Base-by-base conservation (phyloP, 495 filamentous ascomycete species). In the Penicillium taxi region DNA sequence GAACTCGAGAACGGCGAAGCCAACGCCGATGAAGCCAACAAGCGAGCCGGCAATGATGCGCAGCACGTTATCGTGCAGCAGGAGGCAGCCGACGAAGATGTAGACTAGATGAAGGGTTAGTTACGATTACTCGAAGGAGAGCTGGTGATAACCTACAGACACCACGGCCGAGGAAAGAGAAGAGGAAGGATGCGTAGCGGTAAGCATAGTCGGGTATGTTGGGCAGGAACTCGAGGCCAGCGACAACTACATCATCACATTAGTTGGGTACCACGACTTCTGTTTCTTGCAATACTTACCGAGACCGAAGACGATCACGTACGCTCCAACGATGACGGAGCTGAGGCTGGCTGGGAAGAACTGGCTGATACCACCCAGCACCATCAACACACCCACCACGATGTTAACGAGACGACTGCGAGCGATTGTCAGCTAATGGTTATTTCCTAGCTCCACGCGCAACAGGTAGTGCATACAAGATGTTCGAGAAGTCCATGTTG, bases 181-280 rank as follows among this genome's bases (percentile, higher is more conserved):
- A 96, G 55, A 96, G 79, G 77, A 99, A 99, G 16, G 83, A 88
- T 12, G 89, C 91, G 73, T 96, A 96, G 58, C 84, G 78, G 41
- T 86, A 81, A 24, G 94, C 72, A 58, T 94, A 88, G 22, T 88
- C 85, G 4, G 93, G 93, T 47, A 95, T 87, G 63, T 94, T 89
- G 36, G 67, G 67, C 21, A 71, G 42, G 65, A 95, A 91, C 64
- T 99, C 91, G 54, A 75, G 56, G 16, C 65, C 65, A 35, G 47
- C 61, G 28, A 71, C 58, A 32, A 66, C 67, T 71, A 39, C 7
- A 17, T 6, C 12, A n/a, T n/a, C n/a, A n/a, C n/a, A n/a, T n/a
- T n/a, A n/a, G n/a, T n/a, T 25, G 9, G 22, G 46, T 21, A 52
- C 50, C 33, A 44, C 15, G 13, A 24, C 17, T 3, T 6, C 17